Conservation (phyloP, 345 rosid species). For the Eucalyptus urophylla region DNA sequence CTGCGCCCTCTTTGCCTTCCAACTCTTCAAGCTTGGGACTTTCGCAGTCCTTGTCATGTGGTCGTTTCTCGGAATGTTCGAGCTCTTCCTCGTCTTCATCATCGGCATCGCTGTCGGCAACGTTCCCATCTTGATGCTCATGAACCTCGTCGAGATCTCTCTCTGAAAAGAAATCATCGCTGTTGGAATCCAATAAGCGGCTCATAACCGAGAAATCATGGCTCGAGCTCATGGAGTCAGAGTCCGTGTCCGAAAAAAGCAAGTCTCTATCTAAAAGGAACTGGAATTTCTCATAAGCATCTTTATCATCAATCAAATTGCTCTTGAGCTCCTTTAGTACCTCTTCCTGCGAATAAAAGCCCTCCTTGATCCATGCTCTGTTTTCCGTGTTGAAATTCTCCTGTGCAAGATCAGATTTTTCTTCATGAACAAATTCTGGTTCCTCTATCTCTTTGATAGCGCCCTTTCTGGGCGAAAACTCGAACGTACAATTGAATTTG, state of each 20-base stretch:
- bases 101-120: not conserved
- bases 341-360: not conserved
- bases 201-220: conserved; percentile 21
- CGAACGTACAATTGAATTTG: not conserved
- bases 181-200: conserved; percentile 20
- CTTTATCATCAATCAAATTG: not conserved
- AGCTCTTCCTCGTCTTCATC: not conserved
- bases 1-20: not conserved
- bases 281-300: conserved; percentile 2
- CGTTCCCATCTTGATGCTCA: conserved; percentile 1
- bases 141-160: conserved; percentile 24
- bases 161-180: conserved; percentile 48
- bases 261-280: conserved; percentile 35
- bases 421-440: conserved; percentile 1
- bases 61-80: conserved; percentile 7
- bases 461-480: not conserved
- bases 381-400: not conserved
- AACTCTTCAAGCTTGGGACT: not conserved
- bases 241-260: conserved; percentile 22
- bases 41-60: not conserved
- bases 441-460: not conserved
- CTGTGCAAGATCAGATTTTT: not conserved
- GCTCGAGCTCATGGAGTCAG: conserved; percentile 45
- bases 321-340: not conserved
- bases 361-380: not conserved